Percentiles rank a stretch among this genome's conserved stretches.
These are phyloP conservation scores for Saprolegnia diclina DNA, from an alignment of 352 stramenopile species.

Conservation along the genomic window DNA sequence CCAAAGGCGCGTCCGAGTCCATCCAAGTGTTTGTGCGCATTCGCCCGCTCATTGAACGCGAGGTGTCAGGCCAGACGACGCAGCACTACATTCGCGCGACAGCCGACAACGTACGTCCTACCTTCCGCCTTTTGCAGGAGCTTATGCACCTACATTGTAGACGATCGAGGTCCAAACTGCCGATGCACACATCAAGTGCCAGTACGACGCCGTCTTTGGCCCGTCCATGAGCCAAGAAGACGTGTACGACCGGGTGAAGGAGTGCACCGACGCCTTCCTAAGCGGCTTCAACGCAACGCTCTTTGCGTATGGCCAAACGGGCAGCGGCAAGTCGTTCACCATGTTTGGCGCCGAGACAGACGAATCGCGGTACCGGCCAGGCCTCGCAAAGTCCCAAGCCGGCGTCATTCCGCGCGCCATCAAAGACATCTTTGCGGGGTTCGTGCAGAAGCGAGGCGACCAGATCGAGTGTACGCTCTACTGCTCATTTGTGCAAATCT, in stretches of 20 bases:
- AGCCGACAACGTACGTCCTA: slow-evolving; percentile 36
- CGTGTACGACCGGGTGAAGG: slow-evolving; percentile 68
- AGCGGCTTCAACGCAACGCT: slow-evolving; percentile 79
- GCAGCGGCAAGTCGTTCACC: slow-evolving; percentile 81
- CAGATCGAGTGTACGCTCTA: slow-evolving; percentile 40
- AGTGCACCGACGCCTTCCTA: slow-evolving; percentile 76
- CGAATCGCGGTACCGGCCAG: slow-evolving; percentile 57
- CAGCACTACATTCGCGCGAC: slow-evolving; percentile 45
- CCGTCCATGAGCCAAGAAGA: slow-evolving; percentile 64
- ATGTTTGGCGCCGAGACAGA: slow-evolving; percentile 81
- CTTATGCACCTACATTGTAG: too few relatives aligned
- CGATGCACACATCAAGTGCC: slow-evolving; percentile 68
- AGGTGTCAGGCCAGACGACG: slow-evolving; percentile 29
- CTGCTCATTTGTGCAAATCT: slow-evolving; percentile 87
- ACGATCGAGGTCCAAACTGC: slow-evolving; percentile 70
- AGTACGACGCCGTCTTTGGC: slow-evolving; percentile 78
- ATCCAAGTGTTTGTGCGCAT: slow-evolving; percentile 85
- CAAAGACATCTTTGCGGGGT: slow-evolving; percentile 74
- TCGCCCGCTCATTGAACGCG: slow-evolving; percentile 66
- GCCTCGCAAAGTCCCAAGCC: slow-evolving; percentile 71
- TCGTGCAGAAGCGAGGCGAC: slow-evolving; percentile 54
- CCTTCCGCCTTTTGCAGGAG: background rate
- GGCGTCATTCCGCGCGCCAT: slow-evolving; percentile 87
- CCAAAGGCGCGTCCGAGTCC: slow-evolving; percentile 39
- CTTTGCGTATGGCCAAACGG: slow-evolving; percentile 81